A percentile compares a stretch with the other conserved stretches of the same genome.
These are phyloP conservation scores for Talaromyces adpressus DNA, from an alignment of 495 filamentous ascomycete genomes.

Conservation along the genomic window DNA sequence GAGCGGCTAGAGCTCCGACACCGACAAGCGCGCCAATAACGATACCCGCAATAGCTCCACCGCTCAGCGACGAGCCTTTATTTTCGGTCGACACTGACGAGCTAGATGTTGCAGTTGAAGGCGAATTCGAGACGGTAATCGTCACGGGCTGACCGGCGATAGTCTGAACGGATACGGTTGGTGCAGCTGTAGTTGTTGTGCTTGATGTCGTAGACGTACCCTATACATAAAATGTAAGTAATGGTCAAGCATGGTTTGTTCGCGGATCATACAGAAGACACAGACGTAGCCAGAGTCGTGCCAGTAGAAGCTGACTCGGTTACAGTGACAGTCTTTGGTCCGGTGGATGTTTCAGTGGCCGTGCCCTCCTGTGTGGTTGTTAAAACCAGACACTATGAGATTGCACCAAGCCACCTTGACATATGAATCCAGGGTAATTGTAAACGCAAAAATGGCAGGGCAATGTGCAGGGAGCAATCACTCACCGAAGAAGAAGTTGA, in stretches of 20 bases:
- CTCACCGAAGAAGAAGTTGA: slow-evolving; percentile 22
- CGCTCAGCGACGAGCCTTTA: slow-evolving; percentile 22
- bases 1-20: slow-evolving; percentile 28
- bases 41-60: slow-evolving; percentile 38
- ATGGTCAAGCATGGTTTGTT: slow-evolving; percentile 5
- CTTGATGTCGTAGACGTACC: slow-evolving; percentile 7
- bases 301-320: slow-evolving; percentile 7
- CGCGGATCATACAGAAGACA: slow-evolving; percentile 11
- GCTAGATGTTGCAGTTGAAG: slow-evolving; percentile 11
- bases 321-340: slow-evolving; percentile 11
- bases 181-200: slow-evolving; percentile 25
- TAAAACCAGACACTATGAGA: slow-evolving; percentile 13
- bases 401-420: slow-evolving; percentile 5
- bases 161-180: slow-evolving; percentile 39
- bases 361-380: slow-evolving; percentile 11
- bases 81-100: slow-evolving; percentile 10
- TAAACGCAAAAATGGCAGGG: slow-evolving; percentile 1
- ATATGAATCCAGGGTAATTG: background rate
- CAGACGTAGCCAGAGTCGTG: slow-evolving; percentile 3
- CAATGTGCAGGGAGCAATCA: slow-evolving; percentile 3
- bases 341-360: slow-evolving; percentile 6
- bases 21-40: slow-evolving; percentile 45
- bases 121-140: slow-evolving; percentile 40
- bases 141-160: slow-evolving; percentile 43
- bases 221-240: background rate